Base-by-base conservation (phyloP, 2,329 filamentous ascomycete species). In the Apiospora rasikravindrae region DNA sequence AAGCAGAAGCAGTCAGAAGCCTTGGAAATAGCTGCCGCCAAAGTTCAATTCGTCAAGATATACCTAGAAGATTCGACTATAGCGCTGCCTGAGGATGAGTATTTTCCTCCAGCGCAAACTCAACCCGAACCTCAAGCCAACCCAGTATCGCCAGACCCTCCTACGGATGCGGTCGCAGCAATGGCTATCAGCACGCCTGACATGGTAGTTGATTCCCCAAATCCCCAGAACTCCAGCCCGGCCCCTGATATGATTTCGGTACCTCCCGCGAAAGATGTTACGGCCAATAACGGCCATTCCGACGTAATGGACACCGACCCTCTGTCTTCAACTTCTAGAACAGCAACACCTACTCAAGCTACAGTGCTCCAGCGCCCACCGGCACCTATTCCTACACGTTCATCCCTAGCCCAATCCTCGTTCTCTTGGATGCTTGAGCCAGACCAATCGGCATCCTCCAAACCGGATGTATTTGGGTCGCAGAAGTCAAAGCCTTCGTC, bases 351-450 rank as follows among this genome's bases (percentile, higher is more conserved):
- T n/a, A 71, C 73, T 11, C 77, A 77, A 68, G 74, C 67, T 6
- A 16, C 26, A 13, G 29, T 81, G 73, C 70, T 77, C 78, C 67
- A 81, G 74, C 75, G 81, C 14, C 79, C 82, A 16, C 74, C 77
- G 4, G 82, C 80, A 64, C 82, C 88, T 1, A 86, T 90, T 22
- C 89, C 89, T 0, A 89, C 89, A 26, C 87, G 91, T 29, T 92
- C 92, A 4, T 89, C 87, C 0, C 85, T 94, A 45, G 91, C 92
- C 0, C 92, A 93, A 75, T 94, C 93, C 10, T 92, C 91, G 4
- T 95, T 94, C 80, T 91, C 92, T 1, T 94, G 92, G 91, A 95
- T 95, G 92, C 85, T 95, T 2, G 90, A 91, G 75, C 88, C 87
- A 3, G 87, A 88, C 75, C 78, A 84, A 70, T 80, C 83, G 67